Evolutionary conservation across 495 filamentous ascomycete genomes (phyloP), one percentile per base, ranked within the genome.

Genomic region (Penicillium cataractarum): DNA sequence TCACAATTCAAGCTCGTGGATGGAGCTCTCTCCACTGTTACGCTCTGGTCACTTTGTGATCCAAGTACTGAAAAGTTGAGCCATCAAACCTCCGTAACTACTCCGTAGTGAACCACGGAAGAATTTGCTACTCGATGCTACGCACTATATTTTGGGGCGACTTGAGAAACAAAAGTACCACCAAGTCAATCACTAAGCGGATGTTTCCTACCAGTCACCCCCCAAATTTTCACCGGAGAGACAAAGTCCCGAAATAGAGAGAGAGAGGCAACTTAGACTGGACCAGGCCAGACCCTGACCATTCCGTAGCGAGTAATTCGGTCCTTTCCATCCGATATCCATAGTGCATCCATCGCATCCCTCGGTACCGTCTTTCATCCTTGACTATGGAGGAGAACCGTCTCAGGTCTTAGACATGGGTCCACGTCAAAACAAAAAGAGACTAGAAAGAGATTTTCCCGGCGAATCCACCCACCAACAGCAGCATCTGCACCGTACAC

Each of bases 341-440:
- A 9, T 42, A 6, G 40, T 15, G 8, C 44, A 8, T 27, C 13
- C 46, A 12, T 29, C 1, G 15, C 15, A n/a, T 6, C 33, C 19
- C n/a, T 42, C 15, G 35, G 33, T 42, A 42, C 35, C 21, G 7
- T 17, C 10, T 15, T 39, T 15, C 35, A 10, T 35, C 33, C 33
- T 12, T 35, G 33, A 12, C n/a, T n/a, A 31, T 31, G 29, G 29
- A 31, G 29, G 29, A 39, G 13, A 15, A 39, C 33, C 33, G 33
- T 39, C 35, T 29, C 22, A 15, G 46, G 64, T 69, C 64, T 67
- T 51, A 70, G 61, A 60, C 65, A 65, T 44, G 57, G 62, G 55
- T 64, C 68, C 61, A 53, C 37, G 55, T 65, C 62, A 63, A 68
- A 22, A 53, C n/a, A 42, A 21, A 48, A 24, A 46, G 19, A 46